Percentiles rank a stretch among this genome's conserved stretches.
Conservation (phyloP, 140 eudicot genomes). For the Flaveria floridana region DNA sequence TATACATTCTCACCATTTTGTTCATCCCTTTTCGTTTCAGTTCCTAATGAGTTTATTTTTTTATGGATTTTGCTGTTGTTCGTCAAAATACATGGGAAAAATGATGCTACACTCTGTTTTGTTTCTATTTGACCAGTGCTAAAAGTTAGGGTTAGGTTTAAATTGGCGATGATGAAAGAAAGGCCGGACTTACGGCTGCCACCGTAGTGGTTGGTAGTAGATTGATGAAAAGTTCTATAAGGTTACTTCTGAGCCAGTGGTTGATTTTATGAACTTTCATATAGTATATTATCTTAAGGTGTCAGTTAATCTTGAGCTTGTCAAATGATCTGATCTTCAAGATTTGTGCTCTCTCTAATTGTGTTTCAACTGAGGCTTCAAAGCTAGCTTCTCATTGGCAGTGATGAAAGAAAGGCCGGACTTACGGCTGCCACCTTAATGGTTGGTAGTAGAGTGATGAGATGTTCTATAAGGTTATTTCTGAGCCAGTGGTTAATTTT, state of each 20-base stretch:
- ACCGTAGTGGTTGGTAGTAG: constrained; percentile 59
- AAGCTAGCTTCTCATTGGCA: constrained; percentile 23
- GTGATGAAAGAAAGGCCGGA: constrained; percentile 74
- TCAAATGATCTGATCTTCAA: not conserved
- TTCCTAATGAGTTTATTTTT: not conserved
- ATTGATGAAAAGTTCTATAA: constrained; percentile 49
- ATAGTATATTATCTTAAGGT: not conserved
- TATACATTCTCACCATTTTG: not conserved
- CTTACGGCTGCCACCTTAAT: constrained; percentile 54
- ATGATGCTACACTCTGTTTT: too few relatives aligned
- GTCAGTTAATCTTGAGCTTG: not conserved
- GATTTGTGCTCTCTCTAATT: not conserved
- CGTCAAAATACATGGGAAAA: too few relatives aligned
- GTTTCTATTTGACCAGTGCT: too few relatives aligned
- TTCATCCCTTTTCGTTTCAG: not conserved
- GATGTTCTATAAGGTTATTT: constrained; percentile 38
- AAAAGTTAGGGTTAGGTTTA: not conserved
- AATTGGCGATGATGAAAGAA: constrained; percentile 54
- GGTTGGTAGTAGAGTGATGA: constrained; percentile 77
- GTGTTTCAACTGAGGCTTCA: not conserved
- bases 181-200: constrained; percentile 78
- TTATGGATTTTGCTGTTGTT: too few relatives aligned
- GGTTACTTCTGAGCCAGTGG: constrained; percentile 48
- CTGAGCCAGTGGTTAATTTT: constrained; percentile 39
- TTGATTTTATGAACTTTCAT: not conserved